Base-by-base conservation (phyloP, 768 basidiomycete species). In the Xerocomellus amylosporus region DNA sequence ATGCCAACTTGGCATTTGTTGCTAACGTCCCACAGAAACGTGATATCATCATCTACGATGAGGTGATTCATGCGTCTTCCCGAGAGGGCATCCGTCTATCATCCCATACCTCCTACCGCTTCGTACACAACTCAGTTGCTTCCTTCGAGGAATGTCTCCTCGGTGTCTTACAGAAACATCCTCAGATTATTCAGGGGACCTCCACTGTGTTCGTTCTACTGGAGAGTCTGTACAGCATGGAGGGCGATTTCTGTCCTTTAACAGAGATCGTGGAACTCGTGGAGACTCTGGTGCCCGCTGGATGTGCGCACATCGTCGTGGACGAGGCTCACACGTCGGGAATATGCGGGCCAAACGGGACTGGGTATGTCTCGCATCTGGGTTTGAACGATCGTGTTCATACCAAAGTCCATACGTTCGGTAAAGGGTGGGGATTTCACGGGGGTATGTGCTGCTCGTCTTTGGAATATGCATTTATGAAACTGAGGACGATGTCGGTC, bases 251-350 rank as follows among this genome's bases (percentile, higher is more conserved):
- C 33, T 72, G 74, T 4, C 82, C 80, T 3, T 62, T 85, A 10
- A 54, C 50, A 2, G 73, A 73, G 38, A 74, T 83, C 13, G 70
- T 79, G 30, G 65, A 68, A 14, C 41, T 74, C 1, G 55, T 79
- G 22, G 71, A 81, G 24, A 51, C 62, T 2, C 55, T 69, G 0
- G 62, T 80, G 4, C 78, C 77, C 5, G 46, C 51, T 6, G 72
- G 69, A 7, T 71, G 69, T 43, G 72, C 66, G 31, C 76, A 76
- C 65, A 69, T 85, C 33, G 65, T 83, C 7, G 71, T 83, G 10
- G 83, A 84, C 55, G 83, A 83, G 64, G 82, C 82, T 0, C 83
- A 85, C 55, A 75, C 82, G 6, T 81, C 79, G 0, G 83, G 79
- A 0, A 62, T 79, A n/a, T 80, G 75, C 58, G 83, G 83, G 0